These are phyloP conservation scores for Jacaranda mimosifolia DNA, from an alignment of 257 asterid species.

Conservation along the genomic window DNA sequence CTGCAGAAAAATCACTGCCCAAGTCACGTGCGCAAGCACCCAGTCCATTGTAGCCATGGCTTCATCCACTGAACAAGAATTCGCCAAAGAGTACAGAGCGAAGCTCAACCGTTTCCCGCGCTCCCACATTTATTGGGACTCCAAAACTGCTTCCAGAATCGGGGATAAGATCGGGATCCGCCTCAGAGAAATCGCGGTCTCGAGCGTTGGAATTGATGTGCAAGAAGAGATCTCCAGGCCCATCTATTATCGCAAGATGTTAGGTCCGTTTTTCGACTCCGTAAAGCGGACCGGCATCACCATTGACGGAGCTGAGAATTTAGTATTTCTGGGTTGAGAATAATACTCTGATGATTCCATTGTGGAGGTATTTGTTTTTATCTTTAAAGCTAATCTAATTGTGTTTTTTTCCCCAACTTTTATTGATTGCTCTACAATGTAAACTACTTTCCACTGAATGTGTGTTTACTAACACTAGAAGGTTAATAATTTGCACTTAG, in stretches of 20 bases:
- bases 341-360: background rate
- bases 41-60: conserved; percentile 76
- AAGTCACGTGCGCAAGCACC: conserved; percentile 58
- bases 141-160: conserved; percentile 60
- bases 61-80: conserved; percentile 76
- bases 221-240: conserved; percentile 67
- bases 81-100: conserved; percentile 56
- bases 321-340: conserved; percentile 54
- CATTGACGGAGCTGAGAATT: conserved; percentile 61
- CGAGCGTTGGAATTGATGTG: conserved; percentile 59
- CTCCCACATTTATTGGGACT: conserved; percentile 56
- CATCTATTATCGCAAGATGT: conserved; percentile 58
- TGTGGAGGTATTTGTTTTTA: conserved; percentile 14
- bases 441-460: background rate
- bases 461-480: background rate
- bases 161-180: conserved; percentile 74
- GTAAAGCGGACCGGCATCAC: conserved; percentile 67
- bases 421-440: background rate
- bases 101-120: conserved; percentile 72
- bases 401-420: background rate
- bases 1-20: conserved; percentile 81
- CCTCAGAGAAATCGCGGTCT: conserved; percentile 57
- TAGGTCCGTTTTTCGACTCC: conserved; percentile 60
- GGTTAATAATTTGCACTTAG: background rate
- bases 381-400: conserved; percentile 9